Evolutionary conservation across 2,329 filamentous ascomycete genomes (phyloP).

Genomic region (Zymoseptoria pseudotritici): DNA sequence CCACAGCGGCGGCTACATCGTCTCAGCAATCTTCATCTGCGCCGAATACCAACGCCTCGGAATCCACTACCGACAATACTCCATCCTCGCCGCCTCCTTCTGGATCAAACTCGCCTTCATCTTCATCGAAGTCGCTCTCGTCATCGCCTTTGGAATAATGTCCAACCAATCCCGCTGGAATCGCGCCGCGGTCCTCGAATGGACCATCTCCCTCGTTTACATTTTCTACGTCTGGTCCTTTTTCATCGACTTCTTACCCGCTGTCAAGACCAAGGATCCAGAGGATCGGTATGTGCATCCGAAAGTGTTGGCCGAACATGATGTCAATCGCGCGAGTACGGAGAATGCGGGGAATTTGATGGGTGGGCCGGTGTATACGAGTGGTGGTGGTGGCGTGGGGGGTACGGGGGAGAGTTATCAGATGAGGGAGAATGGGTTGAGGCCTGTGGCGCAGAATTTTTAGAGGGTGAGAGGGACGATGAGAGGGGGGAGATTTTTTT

Average conservation of each 20-base stretch:
- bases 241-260: constrained; percentile 77
- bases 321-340: constrained; percentile 23
- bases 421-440: neutral
- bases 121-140: constrained; percentile 66
- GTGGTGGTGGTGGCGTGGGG: constrained; percentile 17
- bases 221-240: constrained; percentile 77
- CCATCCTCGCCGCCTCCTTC: constrained; percentile 69
- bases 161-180: constrained; percentile 41
- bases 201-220: constrained; percentile 73
- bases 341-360: constrained; percentile 21
- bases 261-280: constrained; percentile 53
- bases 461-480: no score
- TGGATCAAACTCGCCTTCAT: constrained; percentile 84
- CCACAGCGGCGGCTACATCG: constrained; percentile 60
- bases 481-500: no score
- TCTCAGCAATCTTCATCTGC: constrained; percentile 83
- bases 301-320: constrained; percentile 31
- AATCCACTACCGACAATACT: constrained; percentile 67
- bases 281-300: constrained; percentile 33
- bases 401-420: neutral
- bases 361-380: constrained; percentile 27
- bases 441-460: neutral
- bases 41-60: constrained; percentile 83
- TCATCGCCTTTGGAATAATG: constrained; percentile 60
- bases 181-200: constrained; percentile 70